Conservation (phyloP, 2,329 filamentous ascomycete genomes). For the Ploettnerulaceae sp. region DNA sequence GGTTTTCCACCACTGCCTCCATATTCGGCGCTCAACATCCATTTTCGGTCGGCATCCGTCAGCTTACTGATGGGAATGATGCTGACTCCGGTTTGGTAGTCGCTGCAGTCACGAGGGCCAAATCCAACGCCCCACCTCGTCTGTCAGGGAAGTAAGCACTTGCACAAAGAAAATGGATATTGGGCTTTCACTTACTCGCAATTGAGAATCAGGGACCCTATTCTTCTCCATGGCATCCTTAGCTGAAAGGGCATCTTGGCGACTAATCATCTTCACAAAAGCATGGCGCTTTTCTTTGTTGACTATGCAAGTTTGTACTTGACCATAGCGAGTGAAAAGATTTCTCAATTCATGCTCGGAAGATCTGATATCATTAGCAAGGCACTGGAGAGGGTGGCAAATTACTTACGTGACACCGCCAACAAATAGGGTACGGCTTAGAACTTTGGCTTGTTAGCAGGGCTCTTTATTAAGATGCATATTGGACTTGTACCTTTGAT, state of each 20-base stretch:
- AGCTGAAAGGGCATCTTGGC: conserved; percentile 75
- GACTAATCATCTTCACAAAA: conserved; percentile 97
- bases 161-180: background rate
- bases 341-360: conserved; percentile 76
- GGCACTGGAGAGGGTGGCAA: background rate
- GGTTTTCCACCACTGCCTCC: conserved; percentile 82
- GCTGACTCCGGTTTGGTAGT: conserved; percentile 88
- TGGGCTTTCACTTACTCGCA: conserved; percentile 25
- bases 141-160: conserved; percentile 41
- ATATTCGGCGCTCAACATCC: conserved; percentile 90
- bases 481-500: conserved; percentile 60
- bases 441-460: conserved; percentile 47
- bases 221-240: conserved; percentile 84
- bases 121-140: conserved; percentile 98
- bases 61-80: conserved; percentile 88
- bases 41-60: conserved; percentile 94
- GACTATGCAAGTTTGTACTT: conserved; percentile 95
- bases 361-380: conserved; percentile 45
- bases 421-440: conserved; percentile 93
- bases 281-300: conserved; percentile 98
- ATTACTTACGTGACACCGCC: conserved; percentile 80
- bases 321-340: conserved; percentile 76
- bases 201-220: conserved; percentile 58
- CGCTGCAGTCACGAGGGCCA: conserved; percentile 92
- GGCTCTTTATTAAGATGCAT: background rate